Conservation (phyloP, 2,329 filamentous ascomycete genomes). For the Sphaerulina vaccinii region DNA sequence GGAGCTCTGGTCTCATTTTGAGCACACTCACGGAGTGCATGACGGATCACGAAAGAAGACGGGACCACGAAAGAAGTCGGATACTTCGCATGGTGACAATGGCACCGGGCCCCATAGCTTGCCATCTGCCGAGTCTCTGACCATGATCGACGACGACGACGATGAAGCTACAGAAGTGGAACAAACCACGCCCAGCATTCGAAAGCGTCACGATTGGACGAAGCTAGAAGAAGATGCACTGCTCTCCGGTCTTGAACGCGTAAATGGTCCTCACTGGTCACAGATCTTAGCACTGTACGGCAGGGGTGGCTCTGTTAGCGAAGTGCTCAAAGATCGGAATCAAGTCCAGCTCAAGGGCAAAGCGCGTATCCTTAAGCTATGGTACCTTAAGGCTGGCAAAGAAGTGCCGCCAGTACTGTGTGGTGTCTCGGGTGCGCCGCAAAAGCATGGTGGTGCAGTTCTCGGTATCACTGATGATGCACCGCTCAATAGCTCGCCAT, state of each 20-base stretch:
- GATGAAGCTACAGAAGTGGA: too few relatives aligned
- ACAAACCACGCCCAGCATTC: too few relatives aligned
- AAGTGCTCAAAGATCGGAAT: conserved; percentile 82
- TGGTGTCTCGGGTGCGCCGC: conserved; percentile 84
- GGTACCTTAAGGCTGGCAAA: conserved; percentile 86
- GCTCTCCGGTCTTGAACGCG: conserved; percentile 82
- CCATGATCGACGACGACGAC: too few relatives aligned
- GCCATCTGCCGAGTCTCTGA: too few relatives aligned
- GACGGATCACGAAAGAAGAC: too few relatives aligned
- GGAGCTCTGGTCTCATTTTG: too few relatives aligned
- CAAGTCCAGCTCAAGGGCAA: conserved; percentile 94
- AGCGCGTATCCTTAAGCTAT: conserved; percentile 82
- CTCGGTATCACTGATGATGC: conserved; percentile 27
- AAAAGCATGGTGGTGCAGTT: conserved; percentile 57
- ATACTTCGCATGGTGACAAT: too few relatives aligned
- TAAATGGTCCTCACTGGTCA: conserved; percentile 90
- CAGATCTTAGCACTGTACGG: conserved; percentile 86
- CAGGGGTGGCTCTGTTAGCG: conserved; percentile 72
- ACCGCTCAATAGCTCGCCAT: too few relatives aligned
- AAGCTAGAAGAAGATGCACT: conserved; percentile 86
- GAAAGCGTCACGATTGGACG: conserved; percentile 81
- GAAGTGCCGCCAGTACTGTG: conserved; percentile 87
- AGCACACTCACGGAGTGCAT: too few relatives aligned
- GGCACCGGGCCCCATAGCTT: too few relatives aligned
- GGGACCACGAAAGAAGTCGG: too few relatives aligned